Evolutionary conservation across 345 rosid genomes (phyloP).

Genomic region (Ceriops decandra): DNA sequence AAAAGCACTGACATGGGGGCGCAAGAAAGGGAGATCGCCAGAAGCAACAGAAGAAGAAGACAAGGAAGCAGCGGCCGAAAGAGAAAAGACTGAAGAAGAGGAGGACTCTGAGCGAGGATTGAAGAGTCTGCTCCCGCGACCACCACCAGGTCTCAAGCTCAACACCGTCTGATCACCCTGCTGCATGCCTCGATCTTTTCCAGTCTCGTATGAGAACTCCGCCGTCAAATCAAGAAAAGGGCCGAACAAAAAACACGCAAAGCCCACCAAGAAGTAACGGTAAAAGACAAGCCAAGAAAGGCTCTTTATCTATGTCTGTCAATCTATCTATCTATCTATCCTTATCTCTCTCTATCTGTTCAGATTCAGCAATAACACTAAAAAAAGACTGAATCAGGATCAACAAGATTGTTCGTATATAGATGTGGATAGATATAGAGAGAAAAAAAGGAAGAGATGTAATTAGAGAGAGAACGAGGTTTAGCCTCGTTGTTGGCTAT

Average conservation of each 20-base stretch:
- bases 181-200: conserved; percentile 73
- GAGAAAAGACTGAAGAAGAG: conserved; percentile 24
- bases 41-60: conserved; percentile 43
- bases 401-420: background rate
- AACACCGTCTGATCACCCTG: conserved; percentile 86
- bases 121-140: conserved; percentile 80
- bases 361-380: conserved; percentile 30
- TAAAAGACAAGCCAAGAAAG: background rate
- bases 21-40: conserved; percentile 69
- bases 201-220: conserved; percentile 30
- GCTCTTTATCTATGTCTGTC: background rate
- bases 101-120: conserved; percentile 52
- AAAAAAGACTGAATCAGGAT: conserved; percentile 30
- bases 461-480: conserved; percentile 11
- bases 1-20: conserved; percentile 63
- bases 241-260: background rate
- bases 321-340: background rate
- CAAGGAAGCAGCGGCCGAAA: background rate
- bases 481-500: background rate
- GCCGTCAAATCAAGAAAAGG: conserved; percentile 25
- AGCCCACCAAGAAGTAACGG: conserved; percentile 4
- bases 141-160: conserved; percentile 99
- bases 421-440: background rate
- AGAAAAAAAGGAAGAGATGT: background rate
- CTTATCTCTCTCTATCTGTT: background rate